Evolutionary conservation across 192 early-diverging fungal genomes (phyloP).

Genomic region (Linnemannia schmuckeri): DNA sequence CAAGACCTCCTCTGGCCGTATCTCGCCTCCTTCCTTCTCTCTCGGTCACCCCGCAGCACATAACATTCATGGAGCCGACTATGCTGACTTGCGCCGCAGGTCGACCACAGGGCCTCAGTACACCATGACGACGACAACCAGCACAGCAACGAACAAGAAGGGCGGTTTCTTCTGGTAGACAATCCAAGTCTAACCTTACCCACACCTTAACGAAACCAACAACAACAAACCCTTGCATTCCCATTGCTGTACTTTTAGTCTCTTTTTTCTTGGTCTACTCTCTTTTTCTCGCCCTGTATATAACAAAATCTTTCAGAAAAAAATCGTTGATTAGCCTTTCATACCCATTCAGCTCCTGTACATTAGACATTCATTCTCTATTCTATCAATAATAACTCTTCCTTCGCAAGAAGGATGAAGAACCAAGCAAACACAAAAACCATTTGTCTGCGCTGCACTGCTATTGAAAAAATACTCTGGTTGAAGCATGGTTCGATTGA

Average conservation of each 20-base stretch:
- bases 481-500: no score
- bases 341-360: neutral
- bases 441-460: neutral
- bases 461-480: no score
- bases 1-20: conserved; percentile 45
- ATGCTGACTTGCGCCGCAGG: conserved; percentile 33
- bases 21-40: conserved; percentile 51
- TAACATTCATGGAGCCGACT: neutral
- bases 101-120: conserved; percentile 50
- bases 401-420: neutral
- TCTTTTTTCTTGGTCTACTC: neutral
- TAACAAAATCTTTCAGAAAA: conserved; percentile 3
- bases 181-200: neutral
- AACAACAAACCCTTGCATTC: neutral
- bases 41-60: conserved; percentile 26
- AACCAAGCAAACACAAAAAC: neutral
- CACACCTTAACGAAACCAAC: neutral
- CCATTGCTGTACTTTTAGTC: conserved; percentile 23
- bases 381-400: neutral
- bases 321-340: neutral
- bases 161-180: conserved; percentile 49
- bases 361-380: neutral
- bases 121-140: conserved; percentile 38
- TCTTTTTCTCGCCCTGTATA: conserved; percentile 22
- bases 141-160: conserved; percentile 33